phyloP scores from a whole-genome alignment of 2,329 filamentous ascomycete genomes.

The Alternaria brassicae region DNA sequence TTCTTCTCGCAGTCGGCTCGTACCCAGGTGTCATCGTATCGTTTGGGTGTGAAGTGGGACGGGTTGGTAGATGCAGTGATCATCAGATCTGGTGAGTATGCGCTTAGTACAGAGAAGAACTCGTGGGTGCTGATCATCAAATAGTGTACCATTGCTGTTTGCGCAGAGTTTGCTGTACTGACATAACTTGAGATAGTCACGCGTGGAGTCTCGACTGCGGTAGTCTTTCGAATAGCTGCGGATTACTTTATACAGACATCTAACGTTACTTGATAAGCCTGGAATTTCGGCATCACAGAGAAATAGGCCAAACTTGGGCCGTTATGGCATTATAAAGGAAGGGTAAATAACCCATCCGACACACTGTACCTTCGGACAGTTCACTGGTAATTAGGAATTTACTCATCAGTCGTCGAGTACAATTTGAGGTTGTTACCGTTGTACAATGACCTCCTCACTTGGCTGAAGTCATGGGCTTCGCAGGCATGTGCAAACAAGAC shows the following conservation, averaged over 20 bases:
- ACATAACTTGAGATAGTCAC: not conserved
- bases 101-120: not conserved
- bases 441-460: no score
- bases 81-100: not conserved
- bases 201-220: not conserved
- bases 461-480: no score
- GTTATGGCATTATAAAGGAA: not conserved
- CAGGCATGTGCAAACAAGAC: no score
- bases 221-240: no score
- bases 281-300: not conserved
- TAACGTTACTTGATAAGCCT: not conserved
- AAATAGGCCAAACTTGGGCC: not conserved
- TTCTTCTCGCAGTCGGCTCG: not conserved
- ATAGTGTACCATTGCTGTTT: not conserved
- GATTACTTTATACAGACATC: not conserved
- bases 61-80: not conserved
- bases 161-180: not conserved
- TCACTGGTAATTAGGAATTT: no score
- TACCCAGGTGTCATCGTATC: not conserved
- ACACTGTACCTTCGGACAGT: no score
- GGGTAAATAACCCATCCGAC: not conserved
- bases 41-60: not conserved
- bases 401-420: no score
- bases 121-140: not conserved
- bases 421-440: no score